Conservation (phyloP, 805 yeast genomes). For the Lipomyces japonicus region DNA sequence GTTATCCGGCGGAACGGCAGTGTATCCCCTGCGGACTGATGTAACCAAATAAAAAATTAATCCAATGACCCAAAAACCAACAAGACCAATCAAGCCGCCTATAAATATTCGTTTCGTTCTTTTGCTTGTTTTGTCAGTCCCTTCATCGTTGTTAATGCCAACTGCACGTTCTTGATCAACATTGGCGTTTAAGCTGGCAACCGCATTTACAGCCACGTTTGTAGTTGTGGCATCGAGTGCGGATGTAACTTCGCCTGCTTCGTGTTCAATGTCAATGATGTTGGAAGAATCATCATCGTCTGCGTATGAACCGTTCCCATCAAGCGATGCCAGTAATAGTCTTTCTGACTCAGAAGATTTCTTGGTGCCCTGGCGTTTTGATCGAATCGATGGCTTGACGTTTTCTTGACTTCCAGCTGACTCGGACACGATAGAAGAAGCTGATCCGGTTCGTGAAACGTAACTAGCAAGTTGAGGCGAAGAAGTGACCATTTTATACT, state of each 20-base stretch:
- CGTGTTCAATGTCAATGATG: slow-evolving; percentile 1
- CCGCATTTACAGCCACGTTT: slow-evolving; percentile 14
- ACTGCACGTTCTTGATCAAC: not conserved
- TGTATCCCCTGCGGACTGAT: slow-evolving; percentile 4
- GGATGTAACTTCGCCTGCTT: slow-evolving; percentile 1
- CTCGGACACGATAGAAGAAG: not conserved
- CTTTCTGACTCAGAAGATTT: slow-evolving; percentile 16
- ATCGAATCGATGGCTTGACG: too few relatives aligned
- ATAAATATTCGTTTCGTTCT: slow-evolving; percentile 21
- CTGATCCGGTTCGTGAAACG: not conserved
- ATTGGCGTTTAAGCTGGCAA: slow-evolving; percentile 2
- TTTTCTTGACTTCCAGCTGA: too few relatives aligned
- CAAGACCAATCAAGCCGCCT: slow-evolving; percentile 14
- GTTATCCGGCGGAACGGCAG: not conserved
- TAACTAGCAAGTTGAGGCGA: not conserved
- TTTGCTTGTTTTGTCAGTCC: not conserved
- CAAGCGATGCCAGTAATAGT: slow-evolving; percentile 13
- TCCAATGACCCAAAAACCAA: slow-evolving; percentile 18
- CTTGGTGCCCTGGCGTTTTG: not conserved
- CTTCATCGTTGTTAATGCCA: not conserved
- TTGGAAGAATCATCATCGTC: slow-evolving; percentile 2
- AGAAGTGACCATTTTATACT: too few relatives aligned
- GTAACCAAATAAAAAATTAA: slow-evolving; percentile 17
- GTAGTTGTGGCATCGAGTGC: slow-evolving; percentile 1
- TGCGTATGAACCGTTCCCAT: slow-evolving; percentile 2